A percentile compares a stretch with the other conserved stretches of the same genome.
phyloP scores from a whole-genome alignment of 768 basidiomycete species.

The Leccinum subtestaceum region DNA sequence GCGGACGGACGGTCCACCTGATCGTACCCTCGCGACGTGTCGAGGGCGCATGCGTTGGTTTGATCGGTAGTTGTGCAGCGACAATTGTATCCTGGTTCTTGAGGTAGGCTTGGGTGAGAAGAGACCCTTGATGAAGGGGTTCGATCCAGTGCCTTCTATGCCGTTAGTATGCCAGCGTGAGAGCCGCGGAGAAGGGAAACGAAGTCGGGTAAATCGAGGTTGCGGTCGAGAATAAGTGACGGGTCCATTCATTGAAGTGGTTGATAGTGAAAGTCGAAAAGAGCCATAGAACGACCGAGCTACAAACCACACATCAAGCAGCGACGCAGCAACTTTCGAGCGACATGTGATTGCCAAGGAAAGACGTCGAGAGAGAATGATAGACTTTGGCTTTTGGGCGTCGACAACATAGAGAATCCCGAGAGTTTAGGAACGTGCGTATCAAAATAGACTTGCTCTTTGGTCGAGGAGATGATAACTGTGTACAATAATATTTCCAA shows the following conservation, averaged over 20 bases:
- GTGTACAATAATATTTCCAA: constrained; percentile 49
- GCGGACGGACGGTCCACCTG: constrained; percentile 46
- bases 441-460: constrained; percentile 85
- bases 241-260: constrained; percentile 83
- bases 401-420: constrained; percentile 85
- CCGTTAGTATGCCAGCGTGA: constrained; percentile 35
- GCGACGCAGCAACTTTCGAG: constrained; percentile 77
- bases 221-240: constrained; percentile 88
- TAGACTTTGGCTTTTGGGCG: constrained; percentile 66
- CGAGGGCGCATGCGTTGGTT: constrained; percentile 92
- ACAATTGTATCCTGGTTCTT: constrained; percentile 94
- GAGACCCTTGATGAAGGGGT: constrained; percentile 88
- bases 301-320: constrained; percentile 55
- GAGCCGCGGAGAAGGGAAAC: constrained; percentile 82
- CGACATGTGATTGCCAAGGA: constrained; percentile 87
- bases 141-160: constrained; percentile 70
- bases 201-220: constrained; percentile 87
- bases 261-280: constrained; percentile 91
- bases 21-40: constrained; percentile 77
- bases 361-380: constrained; percentile 72
- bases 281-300: constrained; percentile 26
- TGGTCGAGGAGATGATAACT: constrained; percentile 49
- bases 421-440: constrained; percentile 60
- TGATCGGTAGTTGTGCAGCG: constrained; percentile 87
- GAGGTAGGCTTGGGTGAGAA: constrained; percentile 93